phyloP scores from a whole-genome alignment of 176 grass and related monocot genomes.

The Eleusine coracana region DNA sequence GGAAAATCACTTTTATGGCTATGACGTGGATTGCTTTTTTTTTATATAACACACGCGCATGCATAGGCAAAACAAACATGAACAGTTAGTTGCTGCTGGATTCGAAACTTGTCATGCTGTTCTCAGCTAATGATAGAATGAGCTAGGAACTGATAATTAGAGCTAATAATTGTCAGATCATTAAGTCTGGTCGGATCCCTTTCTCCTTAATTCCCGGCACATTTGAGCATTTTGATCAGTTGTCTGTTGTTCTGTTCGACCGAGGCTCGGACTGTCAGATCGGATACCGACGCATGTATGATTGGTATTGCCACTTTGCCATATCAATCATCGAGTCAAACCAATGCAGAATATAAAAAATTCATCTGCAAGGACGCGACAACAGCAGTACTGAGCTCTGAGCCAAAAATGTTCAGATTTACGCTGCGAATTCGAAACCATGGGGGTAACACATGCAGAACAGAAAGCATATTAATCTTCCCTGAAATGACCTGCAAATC shows the following conservation, averaged over 20 bases:
- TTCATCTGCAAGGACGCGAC: not conserved
- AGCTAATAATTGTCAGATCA: not conserved
- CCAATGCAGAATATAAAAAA: not conserved
- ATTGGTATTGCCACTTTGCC: not conserved
- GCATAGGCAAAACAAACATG: too few species aligned
- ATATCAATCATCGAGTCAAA: not conserved
- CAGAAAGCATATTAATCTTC: not conserved
- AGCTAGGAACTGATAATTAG: not conserved
- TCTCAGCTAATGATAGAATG: constrained; percentile 7
- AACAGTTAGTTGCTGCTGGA: not conserved
- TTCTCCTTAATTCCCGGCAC: constrained; percentile 2
- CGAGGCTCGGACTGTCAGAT: not conserved
- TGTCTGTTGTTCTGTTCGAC: not conserved
- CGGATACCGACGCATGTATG: not conserved
- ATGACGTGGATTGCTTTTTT: too few species aligned
- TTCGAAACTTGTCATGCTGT: not conserved
- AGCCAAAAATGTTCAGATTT: not conserved
- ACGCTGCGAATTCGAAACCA: too few species aligned
- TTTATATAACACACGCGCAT: too few species aligned
- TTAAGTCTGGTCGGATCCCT: not conserved
- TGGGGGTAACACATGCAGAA: not conserved
- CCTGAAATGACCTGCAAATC: not conserved
- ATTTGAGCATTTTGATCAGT: not conserved
- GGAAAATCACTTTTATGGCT: too few species aligned
- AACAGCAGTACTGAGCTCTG: not conserved